phyloP scores from a whole-genome alignment of 78 protist genomes.

The Dictyostelium capitatum region DNA sequence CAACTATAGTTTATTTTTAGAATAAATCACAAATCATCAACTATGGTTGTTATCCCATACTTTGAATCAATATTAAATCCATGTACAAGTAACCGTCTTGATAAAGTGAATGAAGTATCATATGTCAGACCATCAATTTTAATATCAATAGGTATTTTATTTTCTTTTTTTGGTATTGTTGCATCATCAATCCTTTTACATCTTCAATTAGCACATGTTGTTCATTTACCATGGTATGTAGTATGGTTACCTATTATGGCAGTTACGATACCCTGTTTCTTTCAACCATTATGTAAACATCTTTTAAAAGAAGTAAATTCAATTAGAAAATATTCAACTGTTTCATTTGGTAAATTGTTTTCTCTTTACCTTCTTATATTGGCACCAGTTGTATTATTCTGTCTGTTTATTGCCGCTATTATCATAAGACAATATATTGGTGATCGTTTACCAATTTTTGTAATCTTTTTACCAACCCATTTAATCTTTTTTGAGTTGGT shows the following conservation, averaged over 20 bases:
- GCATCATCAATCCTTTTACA: background rate
- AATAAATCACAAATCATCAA: too few species aligned
- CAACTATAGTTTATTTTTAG: too few species aligned
- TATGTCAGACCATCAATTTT: background rate
- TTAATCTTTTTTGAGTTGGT: slow-evolving; percentile 10
- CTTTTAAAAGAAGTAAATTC: background rate
- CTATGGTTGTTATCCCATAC: too few species aligned
- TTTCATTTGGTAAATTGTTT: too few species aligned
- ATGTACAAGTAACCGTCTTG: slow-evolving; percentile 6
- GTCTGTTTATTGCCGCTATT: slow-evolving; percentile 8
- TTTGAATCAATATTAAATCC: background rate
- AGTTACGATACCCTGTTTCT: background rate
- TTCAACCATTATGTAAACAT: background rate
- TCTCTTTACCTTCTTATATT: background rate
- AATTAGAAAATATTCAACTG: background rate
- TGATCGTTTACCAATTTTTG: background rate
- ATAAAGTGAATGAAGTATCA: background rate
- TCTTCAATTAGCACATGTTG: background rate
- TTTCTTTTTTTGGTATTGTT: background rate
- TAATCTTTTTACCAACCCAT: background rate
- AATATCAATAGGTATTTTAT: background rate
- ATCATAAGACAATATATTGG: background rate
- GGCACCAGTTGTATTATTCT: slow-evolving; percentile 17
- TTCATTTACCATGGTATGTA: background rate
- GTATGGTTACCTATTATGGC: background rate